phyloP scores from a whole-genome alignment of 1,139 yeast species.

The Groenewaldozyma auringiensis region DNA sequence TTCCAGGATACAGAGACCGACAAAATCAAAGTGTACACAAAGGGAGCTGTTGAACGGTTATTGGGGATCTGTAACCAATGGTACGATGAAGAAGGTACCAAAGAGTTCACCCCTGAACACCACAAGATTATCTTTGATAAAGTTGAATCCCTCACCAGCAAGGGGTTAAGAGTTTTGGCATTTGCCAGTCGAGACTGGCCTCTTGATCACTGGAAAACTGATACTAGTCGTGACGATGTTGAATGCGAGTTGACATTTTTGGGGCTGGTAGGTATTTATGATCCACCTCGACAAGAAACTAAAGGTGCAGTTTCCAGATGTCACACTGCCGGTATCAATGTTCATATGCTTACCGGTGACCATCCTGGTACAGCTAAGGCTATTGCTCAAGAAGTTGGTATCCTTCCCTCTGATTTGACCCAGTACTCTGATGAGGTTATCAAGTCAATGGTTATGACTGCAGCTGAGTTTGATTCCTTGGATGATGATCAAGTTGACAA shows the following conservation, averaged over 20 bases:
- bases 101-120: conserved; percentile 29
- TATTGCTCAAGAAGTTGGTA: conserved; percentile 80
- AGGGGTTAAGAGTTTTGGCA: conserved; percentile 70
- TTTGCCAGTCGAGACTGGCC: conserved; percentile 39
- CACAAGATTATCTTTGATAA: conserved; percentile 43
- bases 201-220: conserved; percentile 2
- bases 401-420: conserved; percentile 60
- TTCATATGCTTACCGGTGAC: conserved; percentile 82
- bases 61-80: conserved; percentile 51
- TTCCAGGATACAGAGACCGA: conserved; percentile 37
- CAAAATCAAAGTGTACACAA: conserved; percentile 44
- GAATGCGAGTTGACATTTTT: conserved; percentile 52
- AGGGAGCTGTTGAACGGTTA: conserved; percentile 77
- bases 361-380: conserved; percentile 79
- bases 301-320: conserved; percentile 59
- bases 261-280: conserved; percentile 74
- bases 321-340: conserved; percentile 71
- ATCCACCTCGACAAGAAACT: conserved; percentile 73
- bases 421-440: conserved; percentile 57
- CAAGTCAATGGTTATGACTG: conserved; percentile 67
- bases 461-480: conserved; percentile 60
- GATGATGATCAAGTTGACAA: conserved; percentile 56
- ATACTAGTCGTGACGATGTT: conserved; percentile 25
- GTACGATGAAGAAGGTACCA: conserved; percentile 34
- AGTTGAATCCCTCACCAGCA: conserved; percentile 55